phyloP scores from a whole-genome alignment of 1,284 basidiomycete genomes.

The Cutaneotrichosporon sp. region DNA sequence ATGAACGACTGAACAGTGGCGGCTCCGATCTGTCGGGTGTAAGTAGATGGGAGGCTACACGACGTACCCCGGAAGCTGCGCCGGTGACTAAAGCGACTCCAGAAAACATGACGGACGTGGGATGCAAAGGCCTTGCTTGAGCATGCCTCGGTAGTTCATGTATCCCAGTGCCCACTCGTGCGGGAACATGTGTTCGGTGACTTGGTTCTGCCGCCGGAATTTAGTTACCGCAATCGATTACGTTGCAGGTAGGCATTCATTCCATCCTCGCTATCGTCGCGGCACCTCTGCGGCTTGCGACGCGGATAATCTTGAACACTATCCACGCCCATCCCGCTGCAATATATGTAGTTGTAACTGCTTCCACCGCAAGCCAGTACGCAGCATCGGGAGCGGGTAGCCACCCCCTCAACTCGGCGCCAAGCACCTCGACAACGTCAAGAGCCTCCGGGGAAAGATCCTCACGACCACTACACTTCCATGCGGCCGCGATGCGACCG shows the following conservation, averaged over 20 bases:
- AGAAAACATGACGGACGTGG: not conserved
- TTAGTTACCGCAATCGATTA: no score
- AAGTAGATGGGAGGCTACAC: not conserved
- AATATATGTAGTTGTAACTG: constrained; percentile 2
- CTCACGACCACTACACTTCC: not conserved
- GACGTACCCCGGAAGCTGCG: constrained; percentile 6
- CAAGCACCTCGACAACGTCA: not conserved
- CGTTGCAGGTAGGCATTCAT: no score
- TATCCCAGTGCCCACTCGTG: no score
- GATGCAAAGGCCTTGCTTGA: no score
- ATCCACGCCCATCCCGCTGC: constrained; percentile 12
- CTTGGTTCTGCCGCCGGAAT: no score
- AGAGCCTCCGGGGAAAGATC: no score
- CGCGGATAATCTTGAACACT: constrained; percentile 1
- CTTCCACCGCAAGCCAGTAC: constrained; percentile 10
- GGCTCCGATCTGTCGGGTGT: constrained; percentile 11
- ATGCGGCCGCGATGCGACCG: not conserved
- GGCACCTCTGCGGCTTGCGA: no score
- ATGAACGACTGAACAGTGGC: constrained; percentile 3
- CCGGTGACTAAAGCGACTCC: constrained; percentile 22
- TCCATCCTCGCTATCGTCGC: no score
- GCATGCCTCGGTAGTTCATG: no score
- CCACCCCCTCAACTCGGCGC: not conserved
- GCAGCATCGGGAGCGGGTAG: constrained; percentile 9
- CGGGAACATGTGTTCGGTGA: no score